Evolutionary conservation across 257 asterid species (phyloP).

Genomic region (Gentiana macrophylla): DNA sequence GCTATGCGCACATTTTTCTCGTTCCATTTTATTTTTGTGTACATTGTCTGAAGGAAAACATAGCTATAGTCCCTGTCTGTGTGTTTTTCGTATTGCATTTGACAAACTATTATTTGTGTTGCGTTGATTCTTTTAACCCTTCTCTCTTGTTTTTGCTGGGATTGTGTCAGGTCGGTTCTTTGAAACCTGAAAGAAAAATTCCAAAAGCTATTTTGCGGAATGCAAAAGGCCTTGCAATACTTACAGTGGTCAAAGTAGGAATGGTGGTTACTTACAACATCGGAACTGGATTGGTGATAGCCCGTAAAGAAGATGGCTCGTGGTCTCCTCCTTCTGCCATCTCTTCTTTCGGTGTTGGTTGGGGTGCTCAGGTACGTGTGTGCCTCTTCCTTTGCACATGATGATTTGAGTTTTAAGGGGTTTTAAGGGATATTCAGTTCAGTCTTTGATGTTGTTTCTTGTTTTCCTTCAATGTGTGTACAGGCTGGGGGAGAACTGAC

Average conservation of each 20-base stretch:
- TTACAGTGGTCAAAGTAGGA: conserved; percentile 86
- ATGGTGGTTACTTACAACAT: conserved; percentile 85
- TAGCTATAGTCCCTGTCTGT: neutral
- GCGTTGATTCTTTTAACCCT: neutral
- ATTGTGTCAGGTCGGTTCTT: conserved; percentile 52
- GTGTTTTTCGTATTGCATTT: neutral
- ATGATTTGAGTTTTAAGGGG: neutral
- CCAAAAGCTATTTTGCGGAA: conserved; percentile 77
- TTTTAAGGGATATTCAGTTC: neutral
- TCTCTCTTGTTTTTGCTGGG: neutral
- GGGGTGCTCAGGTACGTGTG: conserved; percentile 95
- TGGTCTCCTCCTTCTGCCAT: conserved; percentile 99
- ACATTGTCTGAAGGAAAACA: too few relatives aligned
- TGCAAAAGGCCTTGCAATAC: conserved; percentile 93
- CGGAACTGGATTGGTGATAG: conserved; percentile 92
- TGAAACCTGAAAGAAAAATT: conserved; percentile 74
- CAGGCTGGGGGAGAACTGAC: conserved; percentile 99
- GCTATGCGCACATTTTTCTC: too few relatives aligned
- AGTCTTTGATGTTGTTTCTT: neutral
- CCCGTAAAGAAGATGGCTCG: conserved; percentile 84
- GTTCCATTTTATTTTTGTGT: too few relatives aligned
- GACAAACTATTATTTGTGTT: neutral
- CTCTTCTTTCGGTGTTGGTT: conserved; percentile 83
- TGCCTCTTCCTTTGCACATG: neutral
- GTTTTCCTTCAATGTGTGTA: conserved; percentile 2